Conservation (phyloP, 306 rosid genomes). For the Ceratonia siliqua region DNA sequence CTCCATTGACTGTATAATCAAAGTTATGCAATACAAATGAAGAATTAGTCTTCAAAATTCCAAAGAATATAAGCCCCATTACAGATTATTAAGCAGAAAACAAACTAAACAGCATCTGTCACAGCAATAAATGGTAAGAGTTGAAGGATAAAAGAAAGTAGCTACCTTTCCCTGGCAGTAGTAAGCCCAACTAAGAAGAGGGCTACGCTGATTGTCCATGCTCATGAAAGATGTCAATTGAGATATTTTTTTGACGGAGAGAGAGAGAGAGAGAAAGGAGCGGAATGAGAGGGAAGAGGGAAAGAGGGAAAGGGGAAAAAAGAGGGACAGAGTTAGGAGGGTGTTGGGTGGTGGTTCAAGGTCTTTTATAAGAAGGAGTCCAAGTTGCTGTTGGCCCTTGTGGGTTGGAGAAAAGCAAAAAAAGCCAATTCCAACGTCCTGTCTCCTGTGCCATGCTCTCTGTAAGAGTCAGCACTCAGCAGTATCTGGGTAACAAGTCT, state of each 20-base stretch:
- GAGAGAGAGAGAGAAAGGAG: neutral
- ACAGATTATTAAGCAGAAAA: neutral
- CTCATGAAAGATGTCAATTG: neutral
- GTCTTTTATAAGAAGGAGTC: slow-evolving; percentile 45
- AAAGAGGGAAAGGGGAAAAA: neutral
- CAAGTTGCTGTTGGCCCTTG: slow-evolving; percentile 42
- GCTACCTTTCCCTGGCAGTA: slow-evolving; percentile 79
- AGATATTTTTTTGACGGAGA: neutral
- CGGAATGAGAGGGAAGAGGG: neutral
- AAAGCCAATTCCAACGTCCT: slow-evolving; percentile 24
- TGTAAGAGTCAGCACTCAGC: neutral
- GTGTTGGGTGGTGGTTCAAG: slow-evolving; percentile 40
- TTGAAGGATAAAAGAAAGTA: neutral
- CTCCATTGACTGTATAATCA: slow-evolving; percentile 63
- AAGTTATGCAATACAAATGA: neutral
- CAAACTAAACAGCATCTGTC: neutral
- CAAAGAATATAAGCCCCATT: slow-evolving; percentile 10
- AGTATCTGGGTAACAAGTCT: neutral
- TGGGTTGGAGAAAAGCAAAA: slow-evolving; percentile 51
- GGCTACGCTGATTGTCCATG: slow-evolving; percentile 79
- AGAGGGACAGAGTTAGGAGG: slow-evolving; percentile 40
- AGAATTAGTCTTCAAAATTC: slow-evolving; percentile 33
- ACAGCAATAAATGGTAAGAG: neutral
- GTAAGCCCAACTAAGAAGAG: slow-evolving; percentile 63
- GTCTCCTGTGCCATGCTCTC: neutral